Evolutionary conservation across 1,284 basidiomycete species (phyloP), one percentile per base, ranked within the genome.

Genomic region (Ustilago shanxiensis): DNA sequence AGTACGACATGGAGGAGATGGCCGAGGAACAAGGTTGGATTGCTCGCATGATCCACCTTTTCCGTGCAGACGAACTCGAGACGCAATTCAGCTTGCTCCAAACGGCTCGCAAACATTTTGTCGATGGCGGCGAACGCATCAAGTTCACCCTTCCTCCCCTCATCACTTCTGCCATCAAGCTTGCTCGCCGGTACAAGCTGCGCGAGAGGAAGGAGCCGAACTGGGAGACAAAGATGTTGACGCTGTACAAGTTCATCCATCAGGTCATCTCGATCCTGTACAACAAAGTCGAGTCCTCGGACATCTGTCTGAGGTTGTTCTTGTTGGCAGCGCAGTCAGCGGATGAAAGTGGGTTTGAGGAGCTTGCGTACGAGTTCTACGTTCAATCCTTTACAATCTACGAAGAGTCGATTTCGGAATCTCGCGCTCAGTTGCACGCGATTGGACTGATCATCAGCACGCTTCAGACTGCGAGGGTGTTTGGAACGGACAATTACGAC

Each of bases 311-410:
- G 24, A 67, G 82, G 20, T 72, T 86, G 14, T 83, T 80, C 68
- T 62, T 86, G 66, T 77, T 85, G 31, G 79, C 74, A 0, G 83
- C 84, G 2, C 82, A 85, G 58, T 81, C 77, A 4, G 84, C 84
- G 7, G 84, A 85, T 60, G 83, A 85, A 52, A 71, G 74, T 41
- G 79, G 80, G 3, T 83, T 84, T 58, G 84, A 86, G 56, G 84
- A 85, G 71, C 74, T 84, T 16, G 72, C 78, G 18, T 85, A 85
- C 74, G 84, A 85, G 51, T 85, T 83, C 51, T 85, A 83, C 63
- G 83, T 85, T 29, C 84, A 85, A 62, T 70, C 81, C 2, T 85
- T 85, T 60, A 84, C 84, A 14, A 81, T 85, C 50, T 85, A 85
- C 74, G 84, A 85, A 54, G 84, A 85, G 69, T 82, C 79, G n/a